A percentile compares a stretch with the other conserved stretches of the same genome.
These are phyloP conservation scores for Amphicarpaea edgeworthii DNA, from an alignment of 306 rosid genomes.

Conservation along the genomic window DNA sequence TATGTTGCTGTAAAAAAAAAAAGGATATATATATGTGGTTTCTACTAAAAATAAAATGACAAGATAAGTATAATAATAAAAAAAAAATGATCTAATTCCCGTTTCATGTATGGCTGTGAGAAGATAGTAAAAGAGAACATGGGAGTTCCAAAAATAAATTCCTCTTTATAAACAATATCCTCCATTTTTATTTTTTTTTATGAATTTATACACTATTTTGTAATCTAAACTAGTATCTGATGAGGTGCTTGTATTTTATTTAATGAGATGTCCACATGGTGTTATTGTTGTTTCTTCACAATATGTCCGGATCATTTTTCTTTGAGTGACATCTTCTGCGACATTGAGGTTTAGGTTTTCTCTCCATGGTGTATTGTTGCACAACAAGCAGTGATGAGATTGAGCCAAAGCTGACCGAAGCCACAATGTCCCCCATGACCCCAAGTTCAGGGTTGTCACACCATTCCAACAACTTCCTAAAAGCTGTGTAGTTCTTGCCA, in stretches of 20 bases:
- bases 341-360: not conserved
- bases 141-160: no score
- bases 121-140: no score
- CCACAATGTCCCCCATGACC: conserved; percentile 48
- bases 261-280: not conserved
- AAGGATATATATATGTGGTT: no score
- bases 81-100: no score
- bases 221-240: not conserved
- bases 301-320: not conserved
- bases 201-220: not conserved
- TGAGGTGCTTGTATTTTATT: not conserved
- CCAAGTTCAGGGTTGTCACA: conserved; percentile 61
- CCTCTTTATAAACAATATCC: no score
- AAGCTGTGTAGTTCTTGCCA: conserved; percentile 4
- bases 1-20: no score
- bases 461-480: conserved; percentile 46
- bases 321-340: not conserved
- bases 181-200: no score
- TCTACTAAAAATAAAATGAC: no score
- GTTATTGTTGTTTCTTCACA: not conserved
- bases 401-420: conserved; percentile 46
- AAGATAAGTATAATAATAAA: no score
- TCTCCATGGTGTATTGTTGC: conserved; percentile 45
- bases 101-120: no score
- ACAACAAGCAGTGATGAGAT: conserved; percentile 58